Conservation (phyloP, 192 early-diverging fungal species). For the Entophlyctis luteolus region DNA sequence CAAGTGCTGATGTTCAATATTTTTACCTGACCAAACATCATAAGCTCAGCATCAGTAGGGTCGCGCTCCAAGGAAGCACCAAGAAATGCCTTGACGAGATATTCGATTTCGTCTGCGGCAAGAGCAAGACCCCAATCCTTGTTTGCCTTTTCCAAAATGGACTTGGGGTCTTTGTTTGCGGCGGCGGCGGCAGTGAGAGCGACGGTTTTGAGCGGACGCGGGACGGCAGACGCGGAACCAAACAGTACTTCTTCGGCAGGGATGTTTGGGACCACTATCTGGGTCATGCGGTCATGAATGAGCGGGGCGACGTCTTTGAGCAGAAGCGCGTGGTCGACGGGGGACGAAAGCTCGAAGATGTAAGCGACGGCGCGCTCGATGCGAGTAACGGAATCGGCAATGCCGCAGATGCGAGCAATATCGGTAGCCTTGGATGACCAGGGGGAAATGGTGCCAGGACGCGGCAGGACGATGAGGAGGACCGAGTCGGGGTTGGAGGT, state of each 20-base stretch:
- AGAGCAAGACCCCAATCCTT: conserved; percentile 88
- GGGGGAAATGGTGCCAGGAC: conserved; percentile 94
- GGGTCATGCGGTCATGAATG: conserved; percentile 95
- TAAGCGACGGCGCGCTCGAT: conserved; percentile 89
- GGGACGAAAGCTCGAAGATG: conserved; percentile 39
- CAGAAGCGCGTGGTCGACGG: conserved; percentile 14
- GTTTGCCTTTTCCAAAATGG: conserved; percentile 76
- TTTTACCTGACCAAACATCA: conserved; percentile 96
- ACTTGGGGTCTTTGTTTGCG: conserved; percentile 44
- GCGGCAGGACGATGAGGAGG: conserved; percentile 73
- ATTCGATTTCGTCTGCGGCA: conserved; percentile 94
- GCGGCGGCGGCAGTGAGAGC: conserved; percentile 47
- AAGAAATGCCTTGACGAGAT: conserved; percentile 81
- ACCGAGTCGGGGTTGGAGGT: neutral
- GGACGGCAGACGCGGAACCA: conserved; percentile 23
- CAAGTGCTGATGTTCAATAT: no score
- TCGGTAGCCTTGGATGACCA: conserved; percentile 99
- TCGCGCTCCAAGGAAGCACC: conserved; percentile 57
- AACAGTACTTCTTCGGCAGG: conserved; percentile 69
- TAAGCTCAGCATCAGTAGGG: conserved; percentile 98
- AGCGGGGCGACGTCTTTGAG: conserved; percentile 46
- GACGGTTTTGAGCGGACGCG: conserved; percentile 60
- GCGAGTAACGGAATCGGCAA: conserved; percentile 64
- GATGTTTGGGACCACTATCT: conserved; percentile 62
- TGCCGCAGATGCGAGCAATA: conserved; percentile 88